Base-by-base conservation (phyloP, 495 filamentous ascomycete species). In the Patellaria atrata region DNA sequence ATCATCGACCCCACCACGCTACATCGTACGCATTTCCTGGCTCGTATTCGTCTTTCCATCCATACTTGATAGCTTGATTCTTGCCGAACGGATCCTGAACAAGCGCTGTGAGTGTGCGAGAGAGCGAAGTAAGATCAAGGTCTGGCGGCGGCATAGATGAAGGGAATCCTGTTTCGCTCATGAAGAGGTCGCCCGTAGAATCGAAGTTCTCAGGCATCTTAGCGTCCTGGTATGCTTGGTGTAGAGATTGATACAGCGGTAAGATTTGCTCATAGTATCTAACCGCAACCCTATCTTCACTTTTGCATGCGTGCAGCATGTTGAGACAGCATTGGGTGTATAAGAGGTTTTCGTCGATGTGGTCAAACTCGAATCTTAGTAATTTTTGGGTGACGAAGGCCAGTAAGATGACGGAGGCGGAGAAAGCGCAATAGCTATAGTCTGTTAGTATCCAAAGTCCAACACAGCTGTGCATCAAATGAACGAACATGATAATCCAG, bases 401-500 rank as follows among this genome's bases (percentile, higher is more conserved):
- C 17, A 50, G 33, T 1, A 45, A 38, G 13, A 45, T 38, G 15
- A 50, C 42, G 32, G 33, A 42, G 17, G 46, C 41, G 5, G 30
- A 41, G 18, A 50, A 50, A 7, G 41, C 17, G 38, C 41, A 50
- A 19, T 50, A 45, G 3, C 41, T 50, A 34, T 5, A 3, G 24
- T 9, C 8, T 7, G 21, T 43, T 28, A 41, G 29, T 22, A 1
- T 13, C 18, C 17, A 33, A 20, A 22, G 15, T 11, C 28, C 4
- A 5, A 19, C 20, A 22, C 18, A 25, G 15, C 7, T 22, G 14
- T 6, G 19, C 23, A 7, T 33, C 11, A 5, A 16, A 28, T n/a
- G n/a, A 6, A 43, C 46, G 35, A 16, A 45, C 46, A 50, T 50
- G 1, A 45, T 45, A 3, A 50, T 10, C 46, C 46, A 50, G 15